A percentile compares a stretch with the other conserved stretches of the same genome.
Evolutionary conservation across 176 grass and related monocot genomes (phyloP).

Genomic region (Thinopyrum elongatum): DNA sequence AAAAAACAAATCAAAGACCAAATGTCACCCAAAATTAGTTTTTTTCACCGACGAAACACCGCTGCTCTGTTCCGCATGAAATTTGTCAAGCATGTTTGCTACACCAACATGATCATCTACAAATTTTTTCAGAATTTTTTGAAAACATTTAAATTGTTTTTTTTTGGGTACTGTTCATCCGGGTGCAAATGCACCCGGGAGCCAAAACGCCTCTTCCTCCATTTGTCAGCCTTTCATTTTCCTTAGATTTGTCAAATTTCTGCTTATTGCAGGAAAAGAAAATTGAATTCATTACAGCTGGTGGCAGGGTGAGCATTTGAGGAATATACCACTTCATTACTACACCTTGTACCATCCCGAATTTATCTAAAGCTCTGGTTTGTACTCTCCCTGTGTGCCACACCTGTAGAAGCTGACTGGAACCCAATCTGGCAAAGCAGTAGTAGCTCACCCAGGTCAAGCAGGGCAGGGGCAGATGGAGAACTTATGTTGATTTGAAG

Average conservation of each 20-base stretch:
- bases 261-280: constrained; percentile 54
- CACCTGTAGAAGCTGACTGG: constrained; percentile 62
- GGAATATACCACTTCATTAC: neutral
- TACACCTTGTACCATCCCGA: constrained; percentile 10
- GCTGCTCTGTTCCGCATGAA: too few species aligned
- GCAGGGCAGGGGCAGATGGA: neutral
- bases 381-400: constrained; percentile 40
- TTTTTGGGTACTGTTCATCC: too few species aligned
- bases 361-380: neutral
- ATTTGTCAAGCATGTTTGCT: too few species aligned
- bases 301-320: constrained; percentile 57
- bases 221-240: neutral
- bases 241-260: constrained; percentile 24
- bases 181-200: too few species aligned
- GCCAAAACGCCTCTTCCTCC: too few species aligned
- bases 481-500: constrained; percentile 24
- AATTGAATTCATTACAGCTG: constrained; percentile 74
- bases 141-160: too few species aligned
- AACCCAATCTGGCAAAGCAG: constrained; percentile 10
- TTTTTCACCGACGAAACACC: too few species aligned
- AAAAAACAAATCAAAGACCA: too few species aligned
- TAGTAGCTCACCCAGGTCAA: constrained; percentile 26
- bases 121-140: too few species aligned
- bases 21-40: too few species aligned
- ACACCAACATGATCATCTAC: too few species aligned